Evolutionary conservation across 805 yeast genomes (phyloP).

Genomic region (Pichia exigua): DNA sequence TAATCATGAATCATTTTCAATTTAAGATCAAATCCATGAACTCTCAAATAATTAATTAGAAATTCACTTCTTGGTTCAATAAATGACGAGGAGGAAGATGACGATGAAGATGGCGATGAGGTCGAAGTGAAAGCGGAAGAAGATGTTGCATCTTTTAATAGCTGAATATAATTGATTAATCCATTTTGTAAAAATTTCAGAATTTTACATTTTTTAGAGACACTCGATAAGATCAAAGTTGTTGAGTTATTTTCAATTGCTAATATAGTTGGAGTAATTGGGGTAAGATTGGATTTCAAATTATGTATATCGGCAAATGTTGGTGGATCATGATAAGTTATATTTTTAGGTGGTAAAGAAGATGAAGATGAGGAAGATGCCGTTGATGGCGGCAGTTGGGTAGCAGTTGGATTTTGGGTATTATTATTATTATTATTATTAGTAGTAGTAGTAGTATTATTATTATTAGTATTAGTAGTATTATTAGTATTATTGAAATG

Average conservation of each 20-base stretch:
- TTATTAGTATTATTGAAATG: neutral
- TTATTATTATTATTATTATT: no score
- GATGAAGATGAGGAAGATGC: neutral
- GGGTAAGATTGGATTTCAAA: neutral
- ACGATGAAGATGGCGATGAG: no score
- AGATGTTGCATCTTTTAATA: slow-evolving; percentile 15
- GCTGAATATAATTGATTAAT: slow-evolving; percentile 16
- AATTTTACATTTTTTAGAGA: neutral
- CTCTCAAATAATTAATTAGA: slow-evolving; percentile 16
- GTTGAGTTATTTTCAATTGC: neutral
- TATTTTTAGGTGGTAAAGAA: neutral
- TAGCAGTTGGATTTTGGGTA: no score
- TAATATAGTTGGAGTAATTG: neutral
- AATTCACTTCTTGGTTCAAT: slow-evolving; percentile 22
- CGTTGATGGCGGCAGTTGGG: neutral
- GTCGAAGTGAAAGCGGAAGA: no score
- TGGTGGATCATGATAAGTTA: slow-evolving; percentile 7
- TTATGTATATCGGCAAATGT: slow-evolving; percentile 7
- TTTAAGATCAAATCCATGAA: slow-evolving; percentile 15
- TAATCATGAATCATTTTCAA: slow-evolving; percentile 22
- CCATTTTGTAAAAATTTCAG: slow-evolving; percentile 12
- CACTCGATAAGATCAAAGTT: neutral
- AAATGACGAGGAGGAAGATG: neutral
- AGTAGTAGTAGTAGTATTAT: neutral
- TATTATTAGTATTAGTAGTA: neutral